Evolutionary conservation across 768 basidiomycete genomes (phyloP).

Genomic region (Xerocomus brunneocitrinus): DNA sequence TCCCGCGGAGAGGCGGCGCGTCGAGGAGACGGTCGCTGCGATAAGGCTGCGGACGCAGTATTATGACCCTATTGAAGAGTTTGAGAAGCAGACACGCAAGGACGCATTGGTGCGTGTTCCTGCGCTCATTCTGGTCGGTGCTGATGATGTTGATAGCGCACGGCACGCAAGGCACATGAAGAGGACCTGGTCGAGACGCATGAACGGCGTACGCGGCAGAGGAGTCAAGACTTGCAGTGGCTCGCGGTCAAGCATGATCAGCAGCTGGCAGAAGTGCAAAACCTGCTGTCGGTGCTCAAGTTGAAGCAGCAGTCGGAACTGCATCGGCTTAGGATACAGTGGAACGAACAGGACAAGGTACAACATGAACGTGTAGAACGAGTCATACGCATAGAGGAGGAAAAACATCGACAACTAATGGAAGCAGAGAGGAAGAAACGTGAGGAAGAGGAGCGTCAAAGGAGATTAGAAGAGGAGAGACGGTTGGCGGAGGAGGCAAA

Average conservation of each 20-base stretch:
- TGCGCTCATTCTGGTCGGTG: background rate
- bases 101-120: slow-evolving; percentile 41
- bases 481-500: slow-evolving; percentile 41
- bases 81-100: slow-evolving; percentile 44
- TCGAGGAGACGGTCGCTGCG: slow-evolving; percentile 44
- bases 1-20: slow-evolving; percentile 31
- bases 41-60: slow-evolving; percentile 42
- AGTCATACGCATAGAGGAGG: slow-evolving; percentile 61
- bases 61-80: slow-evolving; percentile 46
- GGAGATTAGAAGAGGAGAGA: slow-evolving; percentile 46
- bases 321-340: slow-evolving; percentile 37
- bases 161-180: slow-evolving; percentile 34
- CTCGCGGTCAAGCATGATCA: slow-evolving; percentile 41
- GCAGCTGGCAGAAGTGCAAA: slow-evolving; percentile 51
- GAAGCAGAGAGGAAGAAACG: slow-evolving; percentile 53
- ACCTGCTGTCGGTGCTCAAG: slow-evolving; percentile 39
- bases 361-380: slow-evolving; percentile 58
- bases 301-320: slow-evolving; percentile 46
- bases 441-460: slow-evolving; percentile 45
- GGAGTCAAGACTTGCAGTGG: slow-evolving; percentile 20
- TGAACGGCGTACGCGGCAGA: slow-evolving; percentile 7
- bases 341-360: slow-evolving; percentile 41
- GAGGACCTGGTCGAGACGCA: slow-evolving; percentile 17
- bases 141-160: slow-evolving; percentile 26
- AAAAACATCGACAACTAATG: slow-evolving; percentile 45